Evolutionary conservation across 805 yeast species (phyloP), one percentile per base, ranked within the genome.

Genomic region (Zygoascus ofunaensis): DNA sequence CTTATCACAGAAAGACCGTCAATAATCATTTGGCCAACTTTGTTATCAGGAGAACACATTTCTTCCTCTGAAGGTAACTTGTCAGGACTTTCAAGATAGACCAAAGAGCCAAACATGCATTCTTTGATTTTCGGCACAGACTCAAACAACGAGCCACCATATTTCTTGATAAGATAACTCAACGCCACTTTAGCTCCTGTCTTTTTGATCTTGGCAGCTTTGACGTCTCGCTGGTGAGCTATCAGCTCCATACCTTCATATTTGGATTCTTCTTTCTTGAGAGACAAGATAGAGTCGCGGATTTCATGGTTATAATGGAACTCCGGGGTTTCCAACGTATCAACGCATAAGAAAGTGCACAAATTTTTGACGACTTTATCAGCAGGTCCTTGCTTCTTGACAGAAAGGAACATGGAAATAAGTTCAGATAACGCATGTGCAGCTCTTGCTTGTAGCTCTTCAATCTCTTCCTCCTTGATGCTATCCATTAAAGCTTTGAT

Each of bases 281-380:
- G 69, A 1, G 96, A 86, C 43, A 89, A 64, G 10, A 90, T 81
- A 12, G 66, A 66, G 37, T 74, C 77, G 15, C 63, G 70, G 45
- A 71, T 67, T 12, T 64, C 62, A 33, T 74, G 73, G 53, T 84
- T 83, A 37, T 82, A 80, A 14, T 71, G 69, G 57, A 86, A 92
- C 56, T 87, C 97, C 2, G 98, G 98, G 26, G 90, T 96, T 58
- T 89, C 97, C 2, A 92, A 77, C 0, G 96, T 87, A 59, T 90
- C 98, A 26, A 89, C 96, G 65, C 98, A 92, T 42, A 92, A 59
- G 59, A 90, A 90, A 0, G 90, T 95, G 65, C 95, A 85, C 45
- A 94, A 66, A 57, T 92, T 92, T 60, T 86, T 90, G 37, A 86
- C 77, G 51, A 94, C 82, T 59, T 92, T 92, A 54, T 86, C 94